Evolutionary conservation across 2,329 filamentous ascomycete species (phyloP).

Genomic region (Colletotrichum tamarilloi): DNA sequence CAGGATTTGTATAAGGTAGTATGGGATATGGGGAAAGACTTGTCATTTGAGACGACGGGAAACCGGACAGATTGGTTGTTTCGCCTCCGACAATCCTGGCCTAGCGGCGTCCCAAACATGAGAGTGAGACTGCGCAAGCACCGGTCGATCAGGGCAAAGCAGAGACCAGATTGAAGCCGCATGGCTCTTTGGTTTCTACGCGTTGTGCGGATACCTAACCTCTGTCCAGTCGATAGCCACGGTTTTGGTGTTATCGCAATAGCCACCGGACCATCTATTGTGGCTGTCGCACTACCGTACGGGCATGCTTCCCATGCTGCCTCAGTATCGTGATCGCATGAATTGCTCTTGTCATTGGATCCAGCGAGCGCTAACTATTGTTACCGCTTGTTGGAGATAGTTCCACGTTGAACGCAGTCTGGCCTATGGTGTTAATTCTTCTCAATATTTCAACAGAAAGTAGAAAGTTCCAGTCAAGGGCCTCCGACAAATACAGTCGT

Average conservation of each 20-base stretch:
- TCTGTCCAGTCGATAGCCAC: not conserved
- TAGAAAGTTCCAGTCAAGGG: not conserved
- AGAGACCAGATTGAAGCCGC: not conserved
- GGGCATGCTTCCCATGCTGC: not conserved
- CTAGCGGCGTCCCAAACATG: not conserved
- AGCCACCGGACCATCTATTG: not conserved
- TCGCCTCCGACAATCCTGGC: not conserved
- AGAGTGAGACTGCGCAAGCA: conserved; percentile 1
- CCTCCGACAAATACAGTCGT: not conserved
- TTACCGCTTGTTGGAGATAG: not conserved
- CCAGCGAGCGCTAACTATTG: not conserved
- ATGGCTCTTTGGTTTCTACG: not conserved
- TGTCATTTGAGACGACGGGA: conserved; percentile 7
- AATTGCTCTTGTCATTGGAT: not conserved
- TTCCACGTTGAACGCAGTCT: not conserved
- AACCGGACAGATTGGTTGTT: not conserved
- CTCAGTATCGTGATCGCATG: not conserved
- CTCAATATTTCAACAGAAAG: not conserved
- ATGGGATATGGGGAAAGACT: not conserved
- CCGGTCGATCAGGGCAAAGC: not conserved
- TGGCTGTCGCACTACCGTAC: conserved; percentile 11
- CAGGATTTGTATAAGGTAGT: not conserved
- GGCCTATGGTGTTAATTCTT: not conserved
- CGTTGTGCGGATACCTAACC: not conserved
- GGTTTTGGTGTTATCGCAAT: not conserved